Conservation (phyloP, 352 stramenopile genomes). For the Sclerospora graminicola region DNA sequence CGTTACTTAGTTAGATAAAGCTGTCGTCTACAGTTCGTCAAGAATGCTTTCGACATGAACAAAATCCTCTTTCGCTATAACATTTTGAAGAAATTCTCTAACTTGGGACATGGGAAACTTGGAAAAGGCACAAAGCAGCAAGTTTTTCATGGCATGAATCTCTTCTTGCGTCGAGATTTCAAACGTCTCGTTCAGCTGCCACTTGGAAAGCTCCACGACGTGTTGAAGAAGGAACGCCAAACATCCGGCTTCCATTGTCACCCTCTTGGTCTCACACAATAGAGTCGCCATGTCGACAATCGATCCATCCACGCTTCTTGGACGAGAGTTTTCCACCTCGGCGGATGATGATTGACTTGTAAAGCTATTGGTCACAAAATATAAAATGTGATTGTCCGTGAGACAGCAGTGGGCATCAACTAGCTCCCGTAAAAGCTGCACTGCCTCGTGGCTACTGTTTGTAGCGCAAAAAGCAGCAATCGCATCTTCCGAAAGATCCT, state of each 20-base stretch:
- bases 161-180: conserved; percentile 18
- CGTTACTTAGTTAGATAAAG: no score
- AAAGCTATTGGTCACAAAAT: conserved; percentile 49
- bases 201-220: conserved; percentile 31
- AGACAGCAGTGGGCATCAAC: conserved; percentile 23
- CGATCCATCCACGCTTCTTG: conserved; percentile 13
- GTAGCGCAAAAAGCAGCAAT: conserved; percentile 48
- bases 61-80: conserved; percentile 27
- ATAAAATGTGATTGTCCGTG: conserved; percentile 42
- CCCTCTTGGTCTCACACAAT: conserved; percentile 16
- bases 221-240: conserved; percentile 43
- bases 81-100: conserved; percentile 36
- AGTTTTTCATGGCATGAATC: conserved; percentile 26
- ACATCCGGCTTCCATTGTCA: conserved; percentile 24
- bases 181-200: conserved; percentile 11
- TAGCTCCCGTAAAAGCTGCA: conserved; percentile 33
- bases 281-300: conserved; percentile 22
- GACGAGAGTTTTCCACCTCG: conserved; percentile 14
- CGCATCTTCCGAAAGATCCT: conserved; percentile 30
- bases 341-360: conserved; percentile 8
- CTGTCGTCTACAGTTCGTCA: conserved; percentile 11
- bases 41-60: conserved; percentile 27
- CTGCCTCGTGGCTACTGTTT: conserved; percentile 16
- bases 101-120: conserved; percentile 30
- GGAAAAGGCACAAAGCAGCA: conserved; percentile 30